phyloP scores from a whole-genome alignment of 108 stramenopile species.

The Epipyxis sp. region DNA sequence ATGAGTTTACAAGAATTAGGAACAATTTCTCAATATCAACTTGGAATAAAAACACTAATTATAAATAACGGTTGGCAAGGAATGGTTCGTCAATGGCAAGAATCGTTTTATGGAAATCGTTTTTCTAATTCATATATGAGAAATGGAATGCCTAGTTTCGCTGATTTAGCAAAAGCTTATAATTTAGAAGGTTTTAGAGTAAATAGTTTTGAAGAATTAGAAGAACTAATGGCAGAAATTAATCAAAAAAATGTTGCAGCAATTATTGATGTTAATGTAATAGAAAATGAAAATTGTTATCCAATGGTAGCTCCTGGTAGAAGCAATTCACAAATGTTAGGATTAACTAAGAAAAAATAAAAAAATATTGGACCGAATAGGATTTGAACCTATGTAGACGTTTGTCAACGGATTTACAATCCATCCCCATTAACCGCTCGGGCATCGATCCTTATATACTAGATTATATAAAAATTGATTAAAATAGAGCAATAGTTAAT shows the following conservation, averaged over 20 bases:
- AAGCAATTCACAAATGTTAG: too few relatives aligned
- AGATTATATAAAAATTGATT: background rate
- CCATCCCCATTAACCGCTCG: background rate
- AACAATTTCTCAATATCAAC: conserved; percentile 72
- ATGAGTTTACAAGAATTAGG: conserved; percentile 89
- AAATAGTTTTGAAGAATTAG: background rate
- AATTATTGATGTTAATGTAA: conserved; percentile 7
- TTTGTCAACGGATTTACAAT: background rate
- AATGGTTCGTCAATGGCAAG: conserved; percentile 92
- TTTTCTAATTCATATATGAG: conserved; percentile 65
- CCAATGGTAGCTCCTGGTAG: too few relatives aligned
- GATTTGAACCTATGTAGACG: too few relatives aligned
- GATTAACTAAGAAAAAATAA: too few relatives aligned
- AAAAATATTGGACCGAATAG: too few relatives aligned
- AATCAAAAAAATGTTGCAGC: background rate
- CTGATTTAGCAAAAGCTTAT: conserved; percentile 68
- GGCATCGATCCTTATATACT: too few relatives aligned
- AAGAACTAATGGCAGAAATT: background rate
- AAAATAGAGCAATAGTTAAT: background rate
- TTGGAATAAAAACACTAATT: conserved; percentile 80
- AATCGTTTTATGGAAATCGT: conserved; percentile 78
- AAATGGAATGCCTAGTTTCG: conserved; percentile 74
- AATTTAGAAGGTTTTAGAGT: conserved; percentile 46
- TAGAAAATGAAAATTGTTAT: too few relatives aligned
- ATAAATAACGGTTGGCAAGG: conserved; percentile 83